phyloP scores from a whole-genome alignment of 768 basidiomycete species.

The Mrakia blollopis region DNA sequence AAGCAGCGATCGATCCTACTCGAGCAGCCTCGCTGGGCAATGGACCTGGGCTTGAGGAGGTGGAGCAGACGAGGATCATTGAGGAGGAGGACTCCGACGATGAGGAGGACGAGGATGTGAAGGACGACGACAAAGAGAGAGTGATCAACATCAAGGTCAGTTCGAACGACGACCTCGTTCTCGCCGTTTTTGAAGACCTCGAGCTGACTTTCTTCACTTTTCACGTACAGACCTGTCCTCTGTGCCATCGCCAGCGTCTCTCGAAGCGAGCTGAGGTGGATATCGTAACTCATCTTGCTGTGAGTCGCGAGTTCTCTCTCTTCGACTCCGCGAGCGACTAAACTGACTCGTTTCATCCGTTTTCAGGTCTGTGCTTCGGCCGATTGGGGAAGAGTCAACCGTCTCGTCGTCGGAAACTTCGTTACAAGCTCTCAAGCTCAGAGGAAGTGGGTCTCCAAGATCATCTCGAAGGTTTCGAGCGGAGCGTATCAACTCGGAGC shows the following conservation, averaged over 20 bases:
- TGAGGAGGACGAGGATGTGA: slow-evolving; percentile 39
- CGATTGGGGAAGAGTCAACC: slow-evolving; percentile 84
- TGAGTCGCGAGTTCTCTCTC: neutral
- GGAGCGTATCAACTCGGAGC: slow-evolving; percentile 89
- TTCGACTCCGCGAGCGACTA: neutral
- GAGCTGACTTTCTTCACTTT: no score
- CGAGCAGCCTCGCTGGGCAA: neutral
- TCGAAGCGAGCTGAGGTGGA: slow-evolving; percentile 85
- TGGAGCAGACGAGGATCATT: slow-evolving; percentile 6
- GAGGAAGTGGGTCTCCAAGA: slow-evolving; percentile 92
- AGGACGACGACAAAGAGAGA: slow-evolving; percentile 54
- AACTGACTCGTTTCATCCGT: neutral
- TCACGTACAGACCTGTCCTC: slow-evolving; percentile 83
- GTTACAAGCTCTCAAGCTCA: slow-evolving; percentile 67
- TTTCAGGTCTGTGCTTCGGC: slow-evolving; percentile 69
- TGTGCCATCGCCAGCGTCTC: slow-evolving; percentile 83
- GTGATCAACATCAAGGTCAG: slow-evolving; percentile 96
- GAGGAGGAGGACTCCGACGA: slow-evolving; percentile 18
- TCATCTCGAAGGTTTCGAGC: slow-evolving; percentile 53
- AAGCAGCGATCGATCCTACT: neutral
- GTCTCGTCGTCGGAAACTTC: slow-evolving; percentile 64
- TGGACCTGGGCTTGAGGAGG: slow-evolving; percentile 3
- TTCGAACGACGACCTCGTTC: no score
- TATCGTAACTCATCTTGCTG: slow-evolving; percentile 92
- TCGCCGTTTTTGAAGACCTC: no score